Evolutionary conservation across 768 basidiomycete genomes (phyloP), one percentile per base, ranked within the genome.

Genomic region (Lactifluus piperatus): DNA sequence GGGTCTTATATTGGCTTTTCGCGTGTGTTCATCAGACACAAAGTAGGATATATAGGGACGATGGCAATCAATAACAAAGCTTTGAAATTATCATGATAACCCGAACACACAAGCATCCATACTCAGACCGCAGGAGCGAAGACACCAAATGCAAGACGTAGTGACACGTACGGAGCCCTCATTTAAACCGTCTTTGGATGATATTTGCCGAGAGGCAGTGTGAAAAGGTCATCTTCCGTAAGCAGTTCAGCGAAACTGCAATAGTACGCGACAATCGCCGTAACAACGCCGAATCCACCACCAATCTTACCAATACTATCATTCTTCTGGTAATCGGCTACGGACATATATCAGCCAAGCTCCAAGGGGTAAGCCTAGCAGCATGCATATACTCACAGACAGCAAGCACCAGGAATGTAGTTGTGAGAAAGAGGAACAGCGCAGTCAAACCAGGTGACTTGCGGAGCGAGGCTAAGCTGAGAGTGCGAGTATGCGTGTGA

Each of bases 331-430:
- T 55, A 60, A 48, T 55, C 11, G 59, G 26, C 62, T 61, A 5
- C 51, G 48, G 24, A 1, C 9, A 44, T 24, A 26, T n/a, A 24
- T 43, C 4, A 56, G 20, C 3, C 3, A 51, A 11, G 24, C 18
- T 3, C 14, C n/a, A 54, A 39, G 11, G 26, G 14, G 29, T 14
- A 13, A n/a, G 20, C n/a, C 5, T n/a, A n/a, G n/a, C 11, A 22
- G 22, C 10, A 24, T 10, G 43, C 22, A 18, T 11, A n/a, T 18
- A 77, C 65, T 70, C 65, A 64, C 77, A 76, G 11, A 71, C 62
- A 5, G 72, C 73, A 43, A 82, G 73, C 16, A 81, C 57, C 43
- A 76, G 43, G 72, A 80, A 85, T 6, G 83, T 84, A 51, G 79
- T 57, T 29, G 71, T 73, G 22, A 85, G 76, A 76, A 73, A 80